Evolutionary conservation across 768 basidiomycete genomes (phyloP), one percentile per base, ranked within the genome.

Genomic region (Solioccasus polychromus): DNA sequence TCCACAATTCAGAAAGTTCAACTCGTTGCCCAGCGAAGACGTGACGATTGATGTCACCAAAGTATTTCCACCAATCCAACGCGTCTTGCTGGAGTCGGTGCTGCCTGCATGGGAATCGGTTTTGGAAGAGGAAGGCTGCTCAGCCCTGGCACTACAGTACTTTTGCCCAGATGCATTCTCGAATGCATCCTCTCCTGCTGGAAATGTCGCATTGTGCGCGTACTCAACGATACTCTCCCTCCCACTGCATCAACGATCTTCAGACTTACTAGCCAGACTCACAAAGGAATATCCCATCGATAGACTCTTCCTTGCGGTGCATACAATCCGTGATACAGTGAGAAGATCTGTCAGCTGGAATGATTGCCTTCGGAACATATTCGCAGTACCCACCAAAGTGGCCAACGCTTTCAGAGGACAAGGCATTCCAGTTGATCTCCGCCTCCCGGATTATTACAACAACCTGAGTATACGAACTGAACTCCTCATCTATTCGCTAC

Each of bases 301-400:
- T 52, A 72, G 82, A 36, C 63, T 92, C 25, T 78, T 85, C 60
- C 55, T 62, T n/a, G 68, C 76, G 10, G 57, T 84, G 15, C 81
- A 76, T 57, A 50, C 64, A 2, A 49, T 52, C 15, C 46, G n/a
- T 35, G 47, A 52, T 18, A 45, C 35, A 19, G 53, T 50, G 22
- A 66, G 63, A 46, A 62, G 60, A 31, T 66, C 62, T 25, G 55
- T 76, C 18, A 56, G 59, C 35, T 96, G 93, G 93, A 86, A 89
- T 52, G 85, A 92, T 53, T 80, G 76, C 52, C 78, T 93, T 19
- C 79, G 78, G 25, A 75, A 79, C 47, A 42, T 83, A 2, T 71
- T 83, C 39, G 72, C 79, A 14, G 66, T 94, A 8, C 92, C 94
- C 26, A 71, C 72, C n/a, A 91, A 82, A 63, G 79, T 87, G 8